Evolutionary conservation across 177 flowering plant species (phyloP).

Genomic region (Vitis hybrid): DNA sequence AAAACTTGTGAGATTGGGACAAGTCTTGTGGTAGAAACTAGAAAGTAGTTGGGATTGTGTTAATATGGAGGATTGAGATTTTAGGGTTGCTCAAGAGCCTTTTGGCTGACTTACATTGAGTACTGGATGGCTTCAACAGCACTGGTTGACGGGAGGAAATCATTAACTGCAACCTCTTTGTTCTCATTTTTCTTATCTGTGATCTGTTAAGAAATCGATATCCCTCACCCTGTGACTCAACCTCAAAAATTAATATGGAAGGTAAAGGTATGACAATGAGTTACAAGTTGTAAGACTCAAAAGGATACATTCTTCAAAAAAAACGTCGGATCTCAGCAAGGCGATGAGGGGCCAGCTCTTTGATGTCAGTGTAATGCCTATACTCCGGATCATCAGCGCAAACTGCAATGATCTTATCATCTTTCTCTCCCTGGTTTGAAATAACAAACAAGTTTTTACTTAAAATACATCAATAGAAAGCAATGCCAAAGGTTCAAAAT

Average conservation of each 20-base stretch:
- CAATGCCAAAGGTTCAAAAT: not conserved
- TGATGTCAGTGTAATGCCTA: constrained; percentile 66
- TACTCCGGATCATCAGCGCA: constrained; percentile 92
- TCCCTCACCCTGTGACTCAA: not conserved
- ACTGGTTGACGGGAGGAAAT: constrained; percentile 35
- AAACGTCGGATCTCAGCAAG: constrained; percentile 76
- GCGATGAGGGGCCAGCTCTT: constrained; percentile 74
- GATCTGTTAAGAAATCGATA: constrained; percentile 9
- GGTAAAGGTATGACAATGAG: not conserved
- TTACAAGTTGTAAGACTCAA: not conserved
- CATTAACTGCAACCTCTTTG: constrained; percentile 63
- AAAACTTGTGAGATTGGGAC: not conserved
- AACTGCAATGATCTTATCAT: constrained; percentile 86
- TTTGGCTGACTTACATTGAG: constrained; percentile 40
- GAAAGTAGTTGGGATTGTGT: too few relatives aligned
- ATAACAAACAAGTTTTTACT: not conserved
- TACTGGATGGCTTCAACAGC: constrained; percentile 51
- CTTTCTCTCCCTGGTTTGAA: constrained; percentile 68
- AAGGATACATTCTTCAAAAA: constrained; percentile 87
- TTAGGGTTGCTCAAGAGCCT: not conserved
- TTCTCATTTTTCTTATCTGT: constrained; percentile 66
- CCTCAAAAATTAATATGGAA: not conserved
- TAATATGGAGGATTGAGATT: too few relatives aligned
- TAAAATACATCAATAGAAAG: not conserved
- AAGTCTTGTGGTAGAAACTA: too few relatives aligned